A percentile compares a stretch with the other conserved stretches of the same genome.
phyloP scores from a whole-genome alignment of 1,139 yeast species.

The Hyphopichia buzzinii region DNA sequence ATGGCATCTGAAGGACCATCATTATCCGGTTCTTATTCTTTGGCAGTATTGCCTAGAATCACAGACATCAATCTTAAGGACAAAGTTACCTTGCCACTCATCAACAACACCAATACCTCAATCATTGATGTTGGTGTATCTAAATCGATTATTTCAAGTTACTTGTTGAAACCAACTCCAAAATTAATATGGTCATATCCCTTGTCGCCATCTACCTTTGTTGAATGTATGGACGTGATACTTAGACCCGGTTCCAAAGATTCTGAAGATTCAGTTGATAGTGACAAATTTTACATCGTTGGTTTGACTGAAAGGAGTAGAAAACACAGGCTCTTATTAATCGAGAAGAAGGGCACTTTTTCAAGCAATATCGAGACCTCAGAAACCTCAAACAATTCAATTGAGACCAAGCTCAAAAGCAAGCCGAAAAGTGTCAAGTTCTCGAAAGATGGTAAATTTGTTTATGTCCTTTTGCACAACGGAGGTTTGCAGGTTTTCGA shows the following conservation, averaged over 20 bases:
- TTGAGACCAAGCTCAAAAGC: constrained; percentile 14
- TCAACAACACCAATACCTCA: constrained; percentile 22
- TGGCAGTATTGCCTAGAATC: constrained; percentile 41
- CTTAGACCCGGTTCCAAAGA: constrained; percentile 5
- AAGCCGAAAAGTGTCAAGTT: constrained; percentile 38
- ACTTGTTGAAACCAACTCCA: constrained; percentile 77
- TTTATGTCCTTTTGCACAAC: constrained; percentile 39
- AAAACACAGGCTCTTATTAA: constrained; percentile 38
- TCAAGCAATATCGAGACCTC: background rate
- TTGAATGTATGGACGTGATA: constrained; percentile 42
- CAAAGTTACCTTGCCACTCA: constrained; percentile 31
- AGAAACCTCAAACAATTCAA: constrained; percentile 9
- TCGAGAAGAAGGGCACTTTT: constrained; percentile 25
- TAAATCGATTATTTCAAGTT: constrained; percentile 71
- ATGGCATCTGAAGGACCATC: constrained; percentile 13
- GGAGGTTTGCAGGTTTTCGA: constrained; percentile 42
- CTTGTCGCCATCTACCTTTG: constrained; percentile 57
- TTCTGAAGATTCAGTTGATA: constrained; percentile 17
- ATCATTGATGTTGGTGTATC: constrained; percentile 64
- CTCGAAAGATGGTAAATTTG: constrained; percentile 26
- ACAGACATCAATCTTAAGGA: constrained; percentile 31
- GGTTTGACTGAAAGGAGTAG: constrained; percentile 47
- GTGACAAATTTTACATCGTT: constrained; percentile 29
- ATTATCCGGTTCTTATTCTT: constrained; percentile 37
- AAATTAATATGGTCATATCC: constrained; percentile 73